phyloP scores from a whole-genome alignment of 1,139 yeast genomes.

The Yamadazyma siamensis region DNA sequence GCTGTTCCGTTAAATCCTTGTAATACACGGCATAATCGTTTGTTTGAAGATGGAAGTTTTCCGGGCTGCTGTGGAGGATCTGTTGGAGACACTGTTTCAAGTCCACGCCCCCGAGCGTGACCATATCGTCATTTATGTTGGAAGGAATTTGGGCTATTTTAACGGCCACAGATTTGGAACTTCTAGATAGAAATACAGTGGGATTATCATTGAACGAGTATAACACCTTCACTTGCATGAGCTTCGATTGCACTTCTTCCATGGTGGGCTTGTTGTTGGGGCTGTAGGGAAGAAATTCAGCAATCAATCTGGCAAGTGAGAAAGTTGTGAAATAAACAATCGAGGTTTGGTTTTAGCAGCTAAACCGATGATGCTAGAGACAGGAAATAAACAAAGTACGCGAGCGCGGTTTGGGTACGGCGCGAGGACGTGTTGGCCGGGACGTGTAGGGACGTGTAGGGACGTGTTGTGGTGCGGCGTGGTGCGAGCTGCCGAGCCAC shows the following conservation, averaged over 20 bases:
- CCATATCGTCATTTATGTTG: slow-evolving; percentile 28
- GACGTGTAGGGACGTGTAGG: no score
- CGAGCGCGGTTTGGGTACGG: no score
- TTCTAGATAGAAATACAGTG: slow-evolving; percentile 56
- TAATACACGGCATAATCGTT: slow-evolving; percentile 70
- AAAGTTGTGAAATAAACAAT: no score
- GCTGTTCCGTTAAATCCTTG: slow-evolving; percentile 67
- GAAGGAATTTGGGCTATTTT: slow-evolving; percentile 40
- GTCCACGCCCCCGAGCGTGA: slow-evolving; percentile 57
- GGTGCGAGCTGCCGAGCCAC: no score
- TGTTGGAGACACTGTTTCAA: slow-evolving; percentile 50
- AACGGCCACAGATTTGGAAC: slow-evolving; percentile 41
- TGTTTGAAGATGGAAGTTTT: slow-evolving; percentile 44
- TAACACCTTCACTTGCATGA: slow-evolving; percentile 52
- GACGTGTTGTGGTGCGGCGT: no score
- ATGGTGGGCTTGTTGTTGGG: no score
- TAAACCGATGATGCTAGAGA: no score
- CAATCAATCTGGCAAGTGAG: no score
- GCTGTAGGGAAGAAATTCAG: no score
- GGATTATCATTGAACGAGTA: slow-evolving; percentile 59
- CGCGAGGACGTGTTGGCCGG: no score
- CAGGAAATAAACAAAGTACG: no score
- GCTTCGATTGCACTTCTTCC: slow-evolving; percentile 19
- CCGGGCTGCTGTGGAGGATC: slow-evolving; percentile 54
- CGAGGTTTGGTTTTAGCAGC: no score